phyloP scores from a whole-genome alignment of 805 yeast species.

The Spathaspora passalidarum region DNA sequence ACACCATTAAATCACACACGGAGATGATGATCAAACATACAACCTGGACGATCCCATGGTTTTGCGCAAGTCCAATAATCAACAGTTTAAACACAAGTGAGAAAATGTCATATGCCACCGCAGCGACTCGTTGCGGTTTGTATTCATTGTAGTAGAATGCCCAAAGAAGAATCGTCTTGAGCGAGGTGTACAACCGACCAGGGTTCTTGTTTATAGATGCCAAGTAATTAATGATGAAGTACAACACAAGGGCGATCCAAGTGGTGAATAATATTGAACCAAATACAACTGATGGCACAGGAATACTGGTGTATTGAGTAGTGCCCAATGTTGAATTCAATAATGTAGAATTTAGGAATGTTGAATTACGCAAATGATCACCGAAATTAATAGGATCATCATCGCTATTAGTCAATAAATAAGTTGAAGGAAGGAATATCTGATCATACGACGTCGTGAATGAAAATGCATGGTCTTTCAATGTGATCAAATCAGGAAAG shows the following conservation, averaged over 20 bases:
- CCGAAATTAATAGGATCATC: not conserved
- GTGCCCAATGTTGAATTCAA: not conserved
- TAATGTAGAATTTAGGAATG: not conserved
- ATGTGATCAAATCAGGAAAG: constrained; percentile 11
- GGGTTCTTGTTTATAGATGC: constrained; percentile 17
- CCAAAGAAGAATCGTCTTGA: constrained; percentile 47
- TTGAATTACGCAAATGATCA: not conserved
- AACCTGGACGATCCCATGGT: constrained; percentile 44
- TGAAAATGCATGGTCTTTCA: constrained; percentile 22
- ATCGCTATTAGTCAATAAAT: not conserved
- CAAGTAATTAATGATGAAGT: constrained; percentile 27
- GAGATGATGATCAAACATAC: constrained; percentile 35
- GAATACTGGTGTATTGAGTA: constrained; percentile 4
- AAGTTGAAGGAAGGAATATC: constrained; percentile 6
- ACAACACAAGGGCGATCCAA: constrained; percentile 20
- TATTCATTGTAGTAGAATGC: constrained; percentile 41
- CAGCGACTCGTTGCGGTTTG: constrained; percentile 40
- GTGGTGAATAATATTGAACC: constrained; percentile 27
- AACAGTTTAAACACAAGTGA: constrained; percentile 34
- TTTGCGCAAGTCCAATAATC: constrained; percentile 44
- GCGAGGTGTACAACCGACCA: constrained; percentile 43
- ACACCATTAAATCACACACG: constrained; percentile 19
- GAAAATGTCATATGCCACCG: constrained; percentile 33
- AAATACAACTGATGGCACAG: constrained; percentile 22
- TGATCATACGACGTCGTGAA: constrained; percentile 22